Evolutionary conservation across 2,329 filamentous ascomycete species (phyloP).

Genomic region (Juglanconis sp.): DNA sequence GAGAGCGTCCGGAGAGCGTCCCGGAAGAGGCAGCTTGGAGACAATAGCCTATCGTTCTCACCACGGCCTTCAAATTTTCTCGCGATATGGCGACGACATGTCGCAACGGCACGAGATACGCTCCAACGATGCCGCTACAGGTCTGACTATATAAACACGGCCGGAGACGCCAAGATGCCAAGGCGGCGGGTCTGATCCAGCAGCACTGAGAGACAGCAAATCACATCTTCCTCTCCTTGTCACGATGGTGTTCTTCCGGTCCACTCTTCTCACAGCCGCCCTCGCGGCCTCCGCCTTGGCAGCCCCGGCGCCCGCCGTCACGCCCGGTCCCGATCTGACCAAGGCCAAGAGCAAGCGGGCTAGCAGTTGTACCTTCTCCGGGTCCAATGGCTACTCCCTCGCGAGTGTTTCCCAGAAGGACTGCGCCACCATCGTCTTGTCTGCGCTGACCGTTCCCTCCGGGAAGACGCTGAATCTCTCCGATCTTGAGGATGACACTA

Average conservation of each 20-base stretch:
- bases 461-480: constrained; percentile 58
- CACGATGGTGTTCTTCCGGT: constrained; percentile 6
- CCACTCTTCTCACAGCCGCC: constrained; percentile 11
- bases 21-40: constrained; percentile 2
- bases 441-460: constrained; percentile 51
- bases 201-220: not conserved
- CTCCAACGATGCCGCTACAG: not conserved
- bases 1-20: not conserved
- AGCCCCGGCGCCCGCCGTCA: constrained; percentile 9
- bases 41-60: not conserved
- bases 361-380: constrained; percentile 51
- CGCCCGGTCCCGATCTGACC: constrained; percentile 6
- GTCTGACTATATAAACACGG: not conserved
- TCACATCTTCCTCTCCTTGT: not conserved
- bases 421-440: constrained; percentile 51
- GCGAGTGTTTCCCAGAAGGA: constrained; percentile 46
- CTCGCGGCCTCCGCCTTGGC: constrained; percentile 16
- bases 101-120: not conserved
- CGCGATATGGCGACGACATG: not conserved
- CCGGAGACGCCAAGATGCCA: not conserved
- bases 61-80: not conserved
- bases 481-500: constrained; percentile 39
- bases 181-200: not conserved
- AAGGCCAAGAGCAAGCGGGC: constrained; percentile 11
- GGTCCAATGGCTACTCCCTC: constrained; percentile 34